Evolutionary conservation across 164 flowering plant species (phyloP).

Genomic region (Umbellularia californica): DNA sequence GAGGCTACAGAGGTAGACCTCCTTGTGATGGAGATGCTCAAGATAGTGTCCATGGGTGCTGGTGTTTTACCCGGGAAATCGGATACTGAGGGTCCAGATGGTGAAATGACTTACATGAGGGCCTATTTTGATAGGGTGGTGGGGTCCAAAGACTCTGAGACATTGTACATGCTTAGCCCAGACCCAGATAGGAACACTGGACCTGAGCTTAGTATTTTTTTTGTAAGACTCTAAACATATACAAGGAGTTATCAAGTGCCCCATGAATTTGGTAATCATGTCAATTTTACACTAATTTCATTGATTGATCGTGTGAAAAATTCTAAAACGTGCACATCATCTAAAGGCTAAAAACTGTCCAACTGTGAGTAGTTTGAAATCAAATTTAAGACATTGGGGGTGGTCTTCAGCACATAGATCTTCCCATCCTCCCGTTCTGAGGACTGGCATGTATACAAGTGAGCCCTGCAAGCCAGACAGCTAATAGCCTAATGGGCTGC

Average conservation of each 20-base stretch:
- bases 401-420: no score
- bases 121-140: slow-evolving; percentile 58
- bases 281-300: no score
- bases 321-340: slow-evolving; percentile 25
- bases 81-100: slow-evolving; percentile 26
- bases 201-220: not conserved
- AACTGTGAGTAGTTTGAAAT: no score
- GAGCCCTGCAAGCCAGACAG: no score
- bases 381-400: no score
- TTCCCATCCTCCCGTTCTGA: no score
- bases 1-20: slow-evolving; percentile 62
- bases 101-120: slow-evolving; percentile 64
- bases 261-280: no score
- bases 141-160: slow-evolving; percentile 30
- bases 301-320: no score
- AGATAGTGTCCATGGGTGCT: slow-evolving; percentile 69
- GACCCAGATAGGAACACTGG: slow-evolving; percentile 19
- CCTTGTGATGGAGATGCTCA: slow-evolving; percentile 55
- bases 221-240: not conserved
- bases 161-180: slow-evolving; percentile 8
- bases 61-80: slow-evolving; percentile 57
- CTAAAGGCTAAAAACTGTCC: no score
- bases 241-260: no score
- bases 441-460: no score
- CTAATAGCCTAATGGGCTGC: no score